Base-by-base conservation (phyloP, 148 eudicot genomes). In the Pouteria glomerata region DNA sequence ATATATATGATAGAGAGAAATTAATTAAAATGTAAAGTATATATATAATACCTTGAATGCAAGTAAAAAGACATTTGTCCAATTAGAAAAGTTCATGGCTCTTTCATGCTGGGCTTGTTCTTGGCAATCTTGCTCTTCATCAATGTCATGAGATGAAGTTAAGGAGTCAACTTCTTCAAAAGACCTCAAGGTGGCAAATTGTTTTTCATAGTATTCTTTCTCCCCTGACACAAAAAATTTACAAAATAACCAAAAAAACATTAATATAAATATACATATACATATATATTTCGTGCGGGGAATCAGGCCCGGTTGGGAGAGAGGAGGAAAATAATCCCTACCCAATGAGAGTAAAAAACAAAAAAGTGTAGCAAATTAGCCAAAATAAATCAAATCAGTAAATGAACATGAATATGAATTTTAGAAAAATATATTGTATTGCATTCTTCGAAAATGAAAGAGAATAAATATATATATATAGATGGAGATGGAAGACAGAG, bases 21-120 rank as follows among this genome's bases (percentile, higher is more conserved):
- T n/a, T n/a, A n/a, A n/a, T n/a, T n/a, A n/a, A n/a, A n/a, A n/a
- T n/a, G n/a, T n/a, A n/a, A n/a, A n/a, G n/a, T n/a, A n/a, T n/a
- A n/a, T n/a, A n/a, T n/a, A n/a, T n/a, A n/a, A 59, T 76, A 89
- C 95, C 95, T 89, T 89, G n/a, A 89, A 73, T 51, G 65, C 73
- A 26, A 89, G 91, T 76, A 89, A 62, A 8, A 89, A 62, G 57
- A 85, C 48, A 61, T 89, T 89, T 11, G 95, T 79, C 64, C 76
- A 71, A 63, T 89, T 89, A 34, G 95, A 89, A 66, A 85, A 77
- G 66, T 83, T 83, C 82, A 89, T 89, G 1, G 95, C 95, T 87
- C 91, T 77, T 72, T 87, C 91, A 39, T 85, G 89, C 34, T 80
- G 84, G 11, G 73, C 67, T 83, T 89, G 87, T 76, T 89, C 91